Evolutionary conservation across 345 rosid genomes (phyloP).

Genomic region (Salix suchowensis): DNA sequence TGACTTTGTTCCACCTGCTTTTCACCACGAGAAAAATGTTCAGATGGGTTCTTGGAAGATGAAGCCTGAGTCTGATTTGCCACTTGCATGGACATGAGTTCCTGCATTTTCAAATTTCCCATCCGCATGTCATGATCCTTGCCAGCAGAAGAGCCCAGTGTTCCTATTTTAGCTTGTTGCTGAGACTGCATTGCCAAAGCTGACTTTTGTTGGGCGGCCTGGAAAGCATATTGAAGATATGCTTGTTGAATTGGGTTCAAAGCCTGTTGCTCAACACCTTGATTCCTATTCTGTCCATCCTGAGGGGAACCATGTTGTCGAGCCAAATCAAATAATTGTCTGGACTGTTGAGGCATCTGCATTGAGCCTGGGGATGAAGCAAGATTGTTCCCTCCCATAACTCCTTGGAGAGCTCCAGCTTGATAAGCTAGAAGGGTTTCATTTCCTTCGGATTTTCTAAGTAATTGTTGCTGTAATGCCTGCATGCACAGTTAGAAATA

Average conservation of each 20-base stretch:
- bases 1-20: conserved; percentile 60
- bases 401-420: conserved; percentile 63
- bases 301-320: conserved; percentile 66
- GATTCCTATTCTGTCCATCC: conserved; percentile 64
- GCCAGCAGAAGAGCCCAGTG: conserved; percentile 43
- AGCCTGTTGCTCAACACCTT: conserved; percentile 54
- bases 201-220: conserved; percentile 61
- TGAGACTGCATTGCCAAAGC: conserved; percentile 45
- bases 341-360: conserved; percentile 76
- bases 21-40: conserved; percentile 58
- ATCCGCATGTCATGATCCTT: conserved; percentile 65
- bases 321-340: conserved; percentile 71
- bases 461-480: conserved; percentile 53
- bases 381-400: conserved; percentile 61
- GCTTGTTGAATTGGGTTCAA: conserved; percentile 82
- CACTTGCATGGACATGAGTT: conserved; percentile 62
- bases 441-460: conserved; percentile 67
- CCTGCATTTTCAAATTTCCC: conserved; percentile 82
- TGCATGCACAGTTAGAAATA: conserved; percentile 28
- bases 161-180: conserved; percentile 78
- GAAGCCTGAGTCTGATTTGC: conserved; percentile 75
- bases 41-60: conserved; percentile 65
- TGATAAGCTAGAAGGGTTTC: conserved; percentile 75
- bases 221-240: conserved; percentile 70
- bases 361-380: conserved; percentile 62